Evolutionary conservation across 2,329 filamentous ascomycete species (phyloP).

Genomic region (Cordyceps javanica): DNA sequence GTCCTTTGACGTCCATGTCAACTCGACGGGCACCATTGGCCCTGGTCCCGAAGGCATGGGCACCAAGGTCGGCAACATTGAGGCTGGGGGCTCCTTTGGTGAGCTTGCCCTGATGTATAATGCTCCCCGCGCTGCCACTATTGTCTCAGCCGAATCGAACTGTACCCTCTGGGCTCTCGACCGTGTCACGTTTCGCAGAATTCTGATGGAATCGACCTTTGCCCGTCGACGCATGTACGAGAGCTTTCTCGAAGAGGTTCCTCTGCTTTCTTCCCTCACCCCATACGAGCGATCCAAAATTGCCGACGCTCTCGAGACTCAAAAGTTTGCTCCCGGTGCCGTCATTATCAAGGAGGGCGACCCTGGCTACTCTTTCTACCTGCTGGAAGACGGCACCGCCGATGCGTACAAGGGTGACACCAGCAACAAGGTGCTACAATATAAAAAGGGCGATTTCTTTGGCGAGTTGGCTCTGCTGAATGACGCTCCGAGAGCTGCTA

Average conservation of each 20-base stretch:
- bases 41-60: slow-evolving; percentile 79
- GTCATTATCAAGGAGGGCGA: slow-evolving; percentile 89
- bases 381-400: slow-evolving; percentile 81
- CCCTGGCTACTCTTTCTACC: slow-evolving; percentile 83
- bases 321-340: slow-evolving; percentile 74
- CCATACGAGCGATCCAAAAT: slow-evolving; percentile 96
- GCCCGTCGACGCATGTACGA: slow-evolving; percentile 95
- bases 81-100: slow-evolving; percentile 88
- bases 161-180: slow-evolving; percentile 92
- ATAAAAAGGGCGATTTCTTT: slow-evolving; percentile 92
- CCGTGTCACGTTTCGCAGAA: slow-evolving; percentile 92
- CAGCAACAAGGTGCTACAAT: slow-evolving; percentile 66
- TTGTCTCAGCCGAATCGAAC: slow-evolving; percentile 71
- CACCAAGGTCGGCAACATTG: slow-evolving; percentile 71
- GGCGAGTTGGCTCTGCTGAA: slow-evolving; percentile 91
- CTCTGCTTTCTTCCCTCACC: slow-evolving; percentile 74
- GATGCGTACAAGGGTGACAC: slow-evolving; percentile 76
- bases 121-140: slow-evolving; percentile 88
- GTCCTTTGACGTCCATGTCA: slow-evolving; percentile 85
- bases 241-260: slow-evolving; percentile 90
- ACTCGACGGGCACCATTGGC: slow-evolving; percentile 68
- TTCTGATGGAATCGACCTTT: slow-evolving; percentile 97
- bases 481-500: slow-evolving; percentile 87
- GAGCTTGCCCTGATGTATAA: slow-evolving; percentile 99
- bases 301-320: slow-evolving; percentile 88